phyloP scores from a whole-genome alignment of 2,329 filamentous ascomycete genomes.

The Colletotrichum sp. region DNA sequence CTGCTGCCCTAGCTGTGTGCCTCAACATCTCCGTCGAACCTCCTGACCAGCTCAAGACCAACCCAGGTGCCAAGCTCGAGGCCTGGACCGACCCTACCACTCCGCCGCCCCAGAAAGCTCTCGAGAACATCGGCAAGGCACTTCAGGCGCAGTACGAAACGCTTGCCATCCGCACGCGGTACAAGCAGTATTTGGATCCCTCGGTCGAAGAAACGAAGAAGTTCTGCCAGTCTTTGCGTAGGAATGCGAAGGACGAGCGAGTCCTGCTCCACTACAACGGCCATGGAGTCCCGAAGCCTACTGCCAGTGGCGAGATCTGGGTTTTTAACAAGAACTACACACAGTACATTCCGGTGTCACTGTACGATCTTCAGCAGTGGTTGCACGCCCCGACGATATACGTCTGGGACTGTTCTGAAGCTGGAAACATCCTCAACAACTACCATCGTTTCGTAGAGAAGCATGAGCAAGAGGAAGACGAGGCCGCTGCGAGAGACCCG shows the following conservation, averaged over 20 bases:
- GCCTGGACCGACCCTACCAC: constrained; percentile 95
- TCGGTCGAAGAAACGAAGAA: constrained; percentile 98
- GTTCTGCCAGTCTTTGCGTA: constrained; percentile 86
- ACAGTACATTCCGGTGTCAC: constrained; percentile 95
- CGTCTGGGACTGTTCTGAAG: constrained; percentile 97
- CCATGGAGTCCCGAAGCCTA: constrained; percentile 95
- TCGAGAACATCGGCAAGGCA: constrained; percentile 94
- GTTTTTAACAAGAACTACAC: constrained; percentile 99
- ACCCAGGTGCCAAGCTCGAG: constrained; percentile 89
- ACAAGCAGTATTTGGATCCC: constrained; percentile 95
- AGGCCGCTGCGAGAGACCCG: constrained; percentile 77
- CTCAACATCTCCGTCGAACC: constrained; percentile 98
- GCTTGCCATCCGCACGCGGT: constrained; percentile 91
- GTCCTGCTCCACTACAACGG: constrained; percentile 99
- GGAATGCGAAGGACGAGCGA: constrained; percentile 94
- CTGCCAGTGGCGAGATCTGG: constrained; percentile 96
- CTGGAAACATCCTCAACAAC: constrained; percentile 92
- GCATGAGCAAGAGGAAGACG: constrained; percentile 87
- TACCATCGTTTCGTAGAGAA: constrained; percentile 95
- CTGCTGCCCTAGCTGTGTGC: constrained; percentile 90
- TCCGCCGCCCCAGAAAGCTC: constrained; percentile 79
- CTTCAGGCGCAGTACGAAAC: constrained; percentile 98
- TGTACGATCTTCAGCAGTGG: constrained; percentile 96
- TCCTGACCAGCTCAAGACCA: constrained; percentile 95
- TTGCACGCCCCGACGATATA: constrained; percentile 94